phyloP scores from a whole-genome alignment of 495 filamentous ascomycete genomes.

The Trichoderma gamsii region DNA sequence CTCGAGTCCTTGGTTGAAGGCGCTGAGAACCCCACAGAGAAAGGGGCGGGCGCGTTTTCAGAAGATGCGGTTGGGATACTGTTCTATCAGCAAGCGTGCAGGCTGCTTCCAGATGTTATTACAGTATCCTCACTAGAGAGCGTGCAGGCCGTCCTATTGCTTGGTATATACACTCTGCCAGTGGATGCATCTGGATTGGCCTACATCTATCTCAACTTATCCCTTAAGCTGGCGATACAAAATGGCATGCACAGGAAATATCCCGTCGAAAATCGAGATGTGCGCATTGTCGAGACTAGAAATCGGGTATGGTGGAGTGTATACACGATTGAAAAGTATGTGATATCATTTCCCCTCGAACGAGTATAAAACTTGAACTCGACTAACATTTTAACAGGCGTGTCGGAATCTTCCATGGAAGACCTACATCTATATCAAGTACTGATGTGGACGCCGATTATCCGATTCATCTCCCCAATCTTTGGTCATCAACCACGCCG shows the following conservation, averaged over 20 bases:
- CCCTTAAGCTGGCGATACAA: slow-evolving; percentile 46
- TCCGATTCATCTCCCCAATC: slow-evolving; percentile 39
- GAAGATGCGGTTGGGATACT: slow-evolving; percentile 49
- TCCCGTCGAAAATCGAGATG: slow-evolving; percentile 38
- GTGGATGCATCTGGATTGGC: slow-evolving; percentile 45
- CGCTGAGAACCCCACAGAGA: slow-evolving; percentile 2
- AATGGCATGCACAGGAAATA: slow-evolving; percentile 52
- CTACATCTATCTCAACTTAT: slow-evolving; percentile 47
- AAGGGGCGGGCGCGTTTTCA: slow-evolving; percentile 33
- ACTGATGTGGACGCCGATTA: slow-evolving; percentile 43
- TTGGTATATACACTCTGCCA: slow-evolving; percentile 46
- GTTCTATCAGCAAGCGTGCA: slow-evolving; percentile 47
- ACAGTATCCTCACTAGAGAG: slow-evolving; percentile 46
- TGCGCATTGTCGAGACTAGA: slow-evolving; percentile 39
- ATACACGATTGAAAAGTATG: slow-evolving; percentile 44
- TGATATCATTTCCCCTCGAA: slow-evolving; percentile 9
- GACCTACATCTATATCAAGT: slow-evolving; percentile 40
- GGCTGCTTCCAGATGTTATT: slow-evolving; percentile 48
- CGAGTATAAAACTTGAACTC: too few relatives aligned
- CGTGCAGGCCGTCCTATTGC: slow-evolving; percentile 46
- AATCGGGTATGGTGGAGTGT: slow-evolving; percentile 50
- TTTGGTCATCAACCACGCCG: slow-evolving; percentile 13
- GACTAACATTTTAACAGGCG: slow-evolving; percentile 15
- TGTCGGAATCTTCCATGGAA: slow-evolving; percentile 41
- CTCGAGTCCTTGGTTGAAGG: slow-evolving; percentile 33